Evolutionary conservation across 306 rosid species (phyloP).

Genomic region (Pyrus bretschneideri): DNA sequence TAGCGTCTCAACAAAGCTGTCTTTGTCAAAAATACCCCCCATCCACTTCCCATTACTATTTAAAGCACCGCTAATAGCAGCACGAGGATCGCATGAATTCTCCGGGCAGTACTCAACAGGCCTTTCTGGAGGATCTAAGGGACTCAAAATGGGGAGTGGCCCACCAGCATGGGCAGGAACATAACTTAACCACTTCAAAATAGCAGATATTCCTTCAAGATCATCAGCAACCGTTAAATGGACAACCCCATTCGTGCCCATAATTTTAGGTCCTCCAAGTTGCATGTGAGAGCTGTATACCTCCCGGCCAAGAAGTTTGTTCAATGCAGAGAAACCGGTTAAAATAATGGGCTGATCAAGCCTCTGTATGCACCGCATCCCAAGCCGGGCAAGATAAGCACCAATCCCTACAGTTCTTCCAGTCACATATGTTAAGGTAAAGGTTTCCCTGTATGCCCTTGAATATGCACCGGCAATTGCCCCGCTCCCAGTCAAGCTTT

Average conservation of each 20-base stretch:
- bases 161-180: slow-evolving; percentile 84
- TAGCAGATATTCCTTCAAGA: slow-evolving; percentile 92
- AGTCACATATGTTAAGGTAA: slow-evolving; percentile 88
- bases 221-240: slow-evolving; percentile 94
- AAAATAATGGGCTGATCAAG: slow-evolving; percentile 98
- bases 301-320: slow-evolving; percentile 98
- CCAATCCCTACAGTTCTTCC: slow-evolving; percentile 98
- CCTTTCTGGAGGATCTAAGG: slow-evolving; percentile 91
- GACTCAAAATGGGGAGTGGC: slow-evolving; percentile 62
- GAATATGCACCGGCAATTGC: slow-evolving; percentile 96
- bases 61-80: slow-evolving; percentile 67
- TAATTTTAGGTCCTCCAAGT: slow-evolving; percentile 97
- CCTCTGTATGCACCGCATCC: slow-evolving; percentile 98
- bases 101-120: slow-evolving; percentile 78
- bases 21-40: slow-evolving; percentile 93
- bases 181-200: slow-evolving; percentile 94
- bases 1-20: slow-evolving; percentile 93
- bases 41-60: slow-evolving; percentile 71
- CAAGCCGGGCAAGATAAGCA: slow-evolving; percentile 98
- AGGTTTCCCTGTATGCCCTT: slow-evolving; percentile 87
- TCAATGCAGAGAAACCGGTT: slow-evolving; percentile 92
- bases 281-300: slow-evolving; percentile 99
- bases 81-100: slow-evolving; percentile 94
- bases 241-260: slow-evolving; percentile 98
- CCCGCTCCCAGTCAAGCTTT: slow-evolving; percentile 93